phyloP scores from a whole-genome alignment of 306 rosid species.

The Trifolium fragiferum region DNA sequence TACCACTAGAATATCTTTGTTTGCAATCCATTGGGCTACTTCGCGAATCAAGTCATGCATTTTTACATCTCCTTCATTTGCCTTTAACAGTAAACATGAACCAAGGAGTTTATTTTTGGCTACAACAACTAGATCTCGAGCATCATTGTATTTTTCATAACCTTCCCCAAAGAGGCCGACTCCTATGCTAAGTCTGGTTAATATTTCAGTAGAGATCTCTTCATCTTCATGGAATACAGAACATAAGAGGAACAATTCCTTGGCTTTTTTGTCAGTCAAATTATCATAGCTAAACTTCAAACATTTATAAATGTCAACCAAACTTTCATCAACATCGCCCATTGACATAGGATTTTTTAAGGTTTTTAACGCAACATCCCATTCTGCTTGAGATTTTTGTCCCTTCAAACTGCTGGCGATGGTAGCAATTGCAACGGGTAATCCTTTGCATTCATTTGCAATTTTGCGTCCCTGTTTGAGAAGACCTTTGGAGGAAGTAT shows the following conservation, averaged over 20 bases:
- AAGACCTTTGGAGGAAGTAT: not conserved
- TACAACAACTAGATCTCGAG: not conserved
- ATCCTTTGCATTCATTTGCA: conserved; percentile 29
- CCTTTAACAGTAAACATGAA: not conserved
- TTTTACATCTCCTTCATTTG: not conserved
- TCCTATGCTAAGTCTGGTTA: not conserved
- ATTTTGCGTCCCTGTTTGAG: not conserved
- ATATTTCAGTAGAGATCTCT: not conserved
- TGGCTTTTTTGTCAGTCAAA: not conserved
- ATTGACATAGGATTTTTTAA: not conserved
- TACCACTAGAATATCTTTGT: not conserved
- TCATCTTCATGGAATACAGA: conserved; percentile 42
- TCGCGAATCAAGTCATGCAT: not conserved
- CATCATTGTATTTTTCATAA: not conserved
- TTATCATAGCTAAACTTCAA: conserved; percentile 10
- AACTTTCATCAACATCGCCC: not conserved
- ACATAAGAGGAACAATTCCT: conserved; percentile 19
- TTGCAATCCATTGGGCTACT: not conserved
- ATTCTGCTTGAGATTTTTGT: not conserved
- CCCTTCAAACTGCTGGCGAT: not conserved
- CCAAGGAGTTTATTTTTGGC: not conserved
- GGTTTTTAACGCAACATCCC: not conserved
- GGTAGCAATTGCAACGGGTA: conserved; percentile 20
- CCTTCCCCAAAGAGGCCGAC: not conserved
- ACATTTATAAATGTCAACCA: not conserved